Evolutionary conservation across 2,329 filamentous ascomycete genomes (phyloP).

Genomic region (Hymenotorrendiella dingleyae): DNA sequence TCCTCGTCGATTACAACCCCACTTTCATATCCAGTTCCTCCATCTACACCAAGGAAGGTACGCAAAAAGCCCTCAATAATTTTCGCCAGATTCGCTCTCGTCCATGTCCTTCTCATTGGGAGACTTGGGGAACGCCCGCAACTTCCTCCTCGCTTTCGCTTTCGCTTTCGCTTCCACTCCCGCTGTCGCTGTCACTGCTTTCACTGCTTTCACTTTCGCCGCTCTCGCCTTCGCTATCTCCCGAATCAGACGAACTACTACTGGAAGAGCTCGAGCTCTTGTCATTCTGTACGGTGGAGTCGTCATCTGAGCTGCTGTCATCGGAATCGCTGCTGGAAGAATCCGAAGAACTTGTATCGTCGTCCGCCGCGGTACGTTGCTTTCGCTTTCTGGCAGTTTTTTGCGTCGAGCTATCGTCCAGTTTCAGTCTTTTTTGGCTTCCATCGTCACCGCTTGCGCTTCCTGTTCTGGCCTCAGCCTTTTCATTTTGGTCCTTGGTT

Average conservation of each 20-base stretch:
- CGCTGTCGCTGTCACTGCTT: too few relatives aligned
- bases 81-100: too few relatives aligned
- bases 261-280: slow-evolving; percentile 24
- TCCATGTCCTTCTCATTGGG: too few relatives aligned
- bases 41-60: too few relatives aligned
- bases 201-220: slow-evolving; percentile 18
- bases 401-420: slow-evolving; percentile 40
- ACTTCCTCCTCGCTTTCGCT: too few relatives aligned
- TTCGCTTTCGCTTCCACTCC: too few relatives aligned
- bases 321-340: slow-evolving; percentile 16
- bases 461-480: slow-evolving; percentile 12
- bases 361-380: slow-evolving; percentile 26
- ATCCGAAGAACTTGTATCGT: slow-evolving; percentile 20
- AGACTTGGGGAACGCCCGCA: too few relatives aligned
- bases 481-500: background rate
- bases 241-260: slow-evolving; percentile 21
- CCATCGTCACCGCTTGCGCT: slow-evolving; percentile 20
- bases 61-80: too few relatives aligned
- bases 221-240: slow-evolving; percentile 16
- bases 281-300: slow-evolving; percentile 12
- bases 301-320: slow-evolving; percentile 20
- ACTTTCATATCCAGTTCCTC: too few relatives aligned
- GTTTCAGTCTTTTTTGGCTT: slow-evolving; percentile 36
- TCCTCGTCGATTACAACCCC: too few relatives aligned
- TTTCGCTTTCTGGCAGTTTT: slow-evolving; percentile 45